Base-by-base conservation (phyloP, 2,329 filamentous ascomycete genomes). In the Aureobasidium sp. region DNA sequence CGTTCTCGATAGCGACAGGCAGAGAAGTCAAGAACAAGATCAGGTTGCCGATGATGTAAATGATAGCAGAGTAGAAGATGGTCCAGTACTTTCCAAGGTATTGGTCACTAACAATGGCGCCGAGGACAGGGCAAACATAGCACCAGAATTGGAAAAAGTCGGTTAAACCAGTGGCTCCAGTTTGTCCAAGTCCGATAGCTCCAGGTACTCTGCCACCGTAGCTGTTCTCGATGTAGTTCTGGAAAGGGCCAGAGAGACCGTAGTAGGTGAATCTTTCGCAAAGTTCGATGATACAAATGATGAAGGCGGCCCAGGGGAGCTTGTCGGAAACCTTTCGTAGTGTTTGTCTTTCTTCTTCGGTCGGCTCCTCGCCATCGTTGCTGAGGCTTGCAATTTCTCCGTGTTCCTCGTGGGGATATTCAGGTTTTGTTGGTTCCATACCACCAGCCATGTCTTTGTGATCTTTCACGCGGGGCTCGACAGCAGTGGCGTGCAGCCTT, bases 21-120 rank as follows among this genome's bases (percentile, higher is more conserved):
- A 88, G 76, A 17, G 87, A 82, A 2, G 87, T 84, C 34, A 85
- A 75, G 64, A 88, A 84, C 24, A 91, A 78, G 64, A 91, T 81
- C 36, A 83, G 74, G 71, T 90, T 86, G 37, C 87, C 88, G 55
- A 85, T 69, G 69, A 87, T 84, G 27, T 87, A 86, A 63, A 88
- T 78, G 10, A 76, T 77, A 43, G 78, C 86, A 67, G 88, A 87
- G 69, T 83, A 82, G 72, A 86, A 80, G 67, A 90, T 89, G 27
- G 87, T 89, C 67, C 82, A 81, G 76, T 85, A 90, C 64, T 87
- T 86, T 37, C 87, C 87, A 70, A 83, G 81, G 70, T 86, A 87
- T 66, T 85, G 82, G 75, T 92, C 88, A 12, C 88, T 87, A 7
- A 81, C 74, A 43, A 81, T 71, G 10, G 81, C 81, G 29, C 72